Conservation (phyloP, 306 rosid genomes). For the Sophora flavescens region DNA sequence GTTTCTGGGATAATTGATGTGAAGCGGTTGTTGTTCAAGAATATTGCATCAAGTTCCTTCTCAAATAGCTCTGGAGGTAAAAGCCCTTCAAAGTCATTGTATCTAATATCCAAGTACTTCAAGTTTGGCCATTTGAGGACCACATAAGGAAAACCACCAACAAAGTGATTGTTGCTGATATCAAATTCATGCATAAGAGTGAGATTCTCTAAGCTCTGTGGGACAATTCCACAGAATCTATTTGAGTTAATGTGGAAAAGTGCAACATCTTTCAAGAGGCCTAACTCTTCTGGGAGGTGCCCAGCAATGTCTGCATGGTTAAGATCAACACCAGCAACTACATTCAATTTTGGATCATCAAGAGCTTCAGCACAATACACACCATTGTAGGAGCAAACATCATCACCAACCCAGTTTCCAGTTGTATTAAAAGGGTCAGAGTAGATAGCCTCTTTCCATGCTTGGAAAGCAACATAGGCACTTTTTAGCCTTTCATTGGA, state of each 20-base stretch:
- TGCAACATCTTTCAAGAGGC: conserved; percentile 52
- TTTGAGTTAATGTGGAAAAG: conserved; percentile 65
- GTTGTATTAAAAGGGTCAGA: conserved; percentile 56
- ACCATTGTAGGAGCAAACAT: conserved; percentile 66
- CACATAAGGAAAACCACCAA: conserved; percentile 54
- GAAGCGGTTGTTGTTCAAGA: conserved; percentile 79
- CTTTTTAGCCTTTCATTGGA: conserved; percentile 42
- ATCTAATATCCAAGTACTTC: conserved; percentile 57
- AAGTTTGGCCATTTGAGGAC: conserved; percentile 51
- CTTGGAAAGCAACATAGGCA: conserved; percentile 55
- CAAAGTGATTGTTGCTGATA: conserved; percentile 62
- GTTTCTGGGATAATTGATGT: conserved; percentile 61
- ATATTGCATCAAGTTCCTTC: conserved; percentile 66
- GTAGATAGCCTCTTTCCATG: conserved; percentile 55
- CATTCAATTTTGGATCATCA: conserved; percentile 50
- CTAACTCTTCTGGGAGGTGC: conserved; percentile 49
- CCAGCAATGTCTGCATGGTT: conserved; percentile 64
- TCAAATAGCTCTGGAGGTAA: conserved; percentile 53
- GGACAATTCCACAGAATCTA: conserved; percentile 64
- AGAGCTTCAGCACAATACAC: conserved; percentile 61
- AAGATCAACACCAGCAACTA: conserved; percentile 63
- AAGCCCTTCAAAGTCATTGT: conserved; percentile 58
- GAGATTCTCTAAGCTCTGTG: conserved; percentile 43
- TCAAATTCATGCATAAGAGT: conserved; percentile 57
- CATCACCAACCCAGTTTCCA: conserved; percentile 52